These are phyloP conservation scores for Malus hybrid DNA, from an alignment of 331 rosid genomes.

Conservation along the genomic window DNA sequence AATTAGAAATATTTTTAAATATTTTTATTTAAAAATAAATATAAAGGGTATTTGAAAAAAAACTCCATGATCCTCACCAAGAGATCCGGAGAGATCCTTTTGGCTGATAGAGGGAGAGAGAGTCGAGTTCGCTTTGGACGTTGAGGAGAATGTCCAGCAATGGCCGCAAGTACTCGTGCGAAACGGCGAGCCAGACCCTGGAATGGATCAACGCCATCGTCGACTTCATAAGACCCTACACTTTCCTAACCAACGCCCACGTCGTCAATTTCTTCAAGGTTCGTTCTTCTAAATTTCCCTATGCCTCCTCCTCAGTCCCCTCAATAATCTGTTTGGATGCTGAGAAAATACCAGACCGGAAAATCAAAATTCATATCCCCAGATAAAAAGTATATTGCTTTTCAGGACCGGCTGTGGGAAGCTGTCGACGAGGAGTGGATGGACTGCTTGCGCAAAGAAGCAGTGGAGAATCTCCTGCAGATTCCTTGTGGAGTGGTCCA, in stretches of 20 bases:
- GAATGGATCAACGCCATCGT: conserved; percentile 68
- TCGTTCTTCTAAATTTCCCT: not conserved
- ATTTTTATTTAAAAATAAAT: too few relatives aligned
- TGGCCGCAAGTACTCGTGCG: conserved; percentile 45
- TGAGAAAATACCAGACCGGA: not conserved
- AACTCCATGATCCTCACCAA: too few relatives aligned
- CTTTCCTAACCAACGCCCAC: conserved; percentile 48
- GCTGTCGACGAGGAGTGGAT: conserved; percentile 71
- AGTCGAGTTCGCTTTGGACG: not conserved
- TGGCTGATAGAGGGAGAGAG: too few relatives aligned
- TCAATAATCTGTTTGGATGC: not conserved
- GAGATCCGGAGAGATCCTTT: too few relatives aligned
- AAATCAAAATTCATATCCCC: not conserved
- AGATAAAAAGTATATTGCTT: not conserved
- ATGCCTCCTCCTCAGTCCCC: not conserved
- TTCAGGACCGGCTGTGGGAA: conserved; percentile 77
- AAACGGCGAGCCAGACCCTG: conserved; percentile 40
- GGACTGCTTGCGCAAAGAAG: conserved; percentile 58
- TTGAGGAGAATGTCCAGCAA: not conserved
- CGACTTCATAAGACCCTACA: conserved; percentile 51
- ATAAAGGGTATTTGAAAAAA: too few relatives aligned
- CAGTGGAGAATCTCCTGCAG: conserved; percentile 54
- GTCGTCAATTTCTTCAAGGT: conserved; percentile 87
- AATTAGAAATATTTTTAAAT: too few relatives aligned
- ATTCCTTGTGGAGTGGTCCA: conserved; percentile 74